phyloP scores from a whole-genome alignment of 495 filamentous ascomycete species.

The Jackrogersella multiformis region DNA sequence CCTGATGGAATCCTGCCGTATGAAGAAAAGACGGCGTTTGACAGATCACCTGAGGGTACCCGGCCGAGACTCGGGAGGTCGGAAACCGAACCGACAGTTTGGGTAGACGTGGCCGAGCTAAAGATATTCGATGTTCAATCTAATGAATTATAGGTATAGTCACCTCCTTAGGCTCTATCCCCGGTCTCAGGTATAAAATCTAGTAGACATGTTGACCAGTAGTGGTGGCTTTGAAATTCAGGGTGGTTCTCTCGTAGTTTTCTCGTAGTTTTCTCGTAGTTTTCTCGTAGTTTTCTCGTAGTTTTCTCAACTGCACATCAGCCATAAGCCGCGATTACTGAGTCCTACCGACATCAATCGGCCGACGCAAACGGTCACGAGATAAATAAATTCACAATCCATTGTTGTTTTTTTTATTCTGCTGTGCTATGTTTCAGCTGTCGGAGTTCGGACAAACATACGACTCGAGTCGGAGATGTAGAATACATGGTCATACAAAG shows the following conservation, averaged over 20 bases:
- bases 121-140: not conserved
- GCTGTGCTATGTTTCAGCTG: not conserved
- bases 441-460: conserved; percentile 40
- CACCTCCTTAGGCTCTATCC: not conserved
- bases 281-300: too few species aligned
- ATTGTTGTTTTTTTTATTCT: not conserved
- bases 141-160: not conserved
- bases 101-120: conserved; percentile 29
- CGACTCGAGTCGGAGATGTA: conserved; percentile 29
- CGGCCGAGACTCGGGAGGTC: conserved; percentile 41
- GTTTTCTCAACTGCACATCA: not conserved
- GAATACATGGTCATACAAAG: conserved; percentile 3
- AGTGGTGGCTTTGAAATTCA: not conserved
- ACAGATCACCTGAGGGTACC: conserved; percentile 6
- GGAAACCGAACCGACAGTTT: conserved; percentile 41
- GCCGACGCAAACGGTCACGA: conserved; percentile 31
- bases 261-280: too few species aligned
- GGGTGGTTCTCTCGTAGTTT: too few species aligned
- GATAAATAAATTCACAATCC: not conserved
- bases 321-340: conserved; percentile 19
- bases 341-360: conserved; percentile 27
- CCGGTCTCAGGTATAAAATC: not conserved
- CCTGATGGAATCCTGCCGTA: conserved; percentile 1
- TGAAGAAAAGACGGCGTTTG: conserved; percentile 22
- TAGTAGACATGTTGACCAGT: not conserved